These are phyloP conservation scores for Ampelocalamus luodianensis DNA, from an alignment of 176 grass and related monocot species.

Conservation along the genomic window DNA sequence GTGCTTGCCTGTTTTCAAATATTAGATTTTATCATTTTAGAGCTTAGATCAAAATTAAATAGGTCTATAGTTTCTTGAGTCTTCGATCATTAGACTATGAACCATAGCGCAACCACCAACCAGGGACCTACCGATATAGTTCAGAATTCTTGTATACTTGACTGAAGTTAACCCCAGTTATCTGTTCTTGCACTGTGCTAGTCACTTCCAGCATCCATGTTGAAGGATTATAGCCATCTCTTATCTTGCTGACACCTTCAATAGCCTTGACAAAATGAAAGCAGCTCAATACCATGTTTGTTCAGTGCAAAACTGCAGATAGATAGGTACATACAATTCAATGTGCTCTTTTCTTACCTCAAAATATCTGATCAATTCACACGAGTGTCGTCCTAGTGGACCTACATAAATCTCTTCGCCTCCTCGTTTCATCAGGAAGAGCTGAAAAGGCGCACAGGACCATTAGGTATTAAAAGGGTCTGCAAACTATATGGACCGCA, in stretches of 20 bases:
- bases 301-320: background rate
- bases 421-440: constrained; percentile 81
- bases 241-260: constrained; percentile 70
- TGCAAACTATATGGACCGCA: background rate
- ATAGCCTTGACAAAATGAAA: constrained; percentile 53
- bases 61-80: background rate
- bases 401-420: constrained; percentile 88
- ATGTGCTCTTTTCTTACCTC: constrained; percentile 56
- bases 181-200: constrained; percentile 60
- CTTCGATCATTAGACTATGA: background rate
- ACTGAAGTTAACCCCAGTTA: constrained; percentile 53
- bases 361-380: constrained; percentile 68
- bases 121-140: constrained; percentile 52
- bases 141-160: constrained; percentile 79
- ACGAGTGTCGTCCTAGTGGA: constrained; percentile 68
- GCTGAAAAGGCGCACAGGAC: constrained; percentile 43
- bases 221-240: constrained; percentile 85
- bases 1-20: background rate
- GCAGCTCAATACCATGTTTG: background rate
- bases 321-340: constrained; percentile 14
- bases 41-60: background rate
- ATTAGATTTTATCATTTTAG: background rate
- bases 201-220: constrained; percentile 92
- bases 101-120: background rate
- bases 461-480: constrained; percentile 25